Conservation (phyloP, 495 filamentous ascomycete genomes). For the Ramalina peruviana region DNA sequence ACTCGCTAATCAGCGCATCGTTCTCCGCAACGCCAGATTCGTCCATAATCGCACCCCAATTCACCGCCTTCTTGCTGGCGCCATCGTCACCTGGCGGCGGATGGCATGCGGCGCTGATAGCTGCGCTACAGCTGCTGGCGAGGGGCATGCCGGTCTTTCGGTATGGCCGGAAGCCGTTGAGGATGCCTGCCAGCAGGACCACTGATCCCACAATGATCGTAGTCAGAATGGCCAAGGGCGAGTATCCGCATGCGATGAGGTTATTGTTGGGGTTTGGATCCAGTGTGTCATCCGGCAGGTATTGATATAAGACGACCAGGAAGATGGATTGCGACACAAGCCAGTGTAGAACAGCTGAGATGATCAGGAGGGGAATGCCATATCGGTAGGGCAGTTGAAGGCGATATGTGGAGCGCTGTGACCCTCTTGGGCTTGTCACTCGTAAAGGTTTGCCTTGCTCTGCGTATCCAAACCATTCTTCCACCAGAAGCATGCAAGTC, state of each 20-base stretch:
- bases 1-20: not conserved
- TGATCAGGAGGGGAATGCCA: slow-evolving; percentile 22
- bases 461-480: slow-evolving; percentile 23
- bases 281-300: not conserved
- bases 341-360: slow-evolving; percentile 28
- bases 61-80: slow-evolving; percentile 14
- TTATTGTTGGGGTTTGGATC: not conserved
- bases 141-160: slow-evolving; percentile 22
- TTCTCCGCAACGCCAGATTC: too few relatives aligned
- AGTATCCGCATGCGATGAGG: slow-evolving; percentile 19
- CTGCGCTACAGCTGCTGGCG: slow-evolving; percentile 26
- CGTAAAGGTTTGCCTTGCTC: slow-evolving; percentile 25
- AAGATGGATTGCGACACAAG: slow-evolving; percentile 28
- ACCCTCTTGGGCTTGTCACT: slow-evolving; percentile 29
- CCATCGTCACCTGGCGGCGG: slow-evolving; percentile 5
- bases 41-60: slow-evolving; percentile 21
- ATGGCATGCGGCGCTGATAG: slow-evolving; percentile 34
- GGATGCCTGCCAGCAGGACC: slow-evolving; percentile 14
- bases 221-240: slow-evolving; percentile 18
- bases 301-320: slow-evolving; percentile 17
- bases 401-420: slow-evolving; percentile 30
- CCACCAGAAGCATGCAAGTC: slow-evolving; percentile 27
- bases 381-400: slow-evolving; percentile 34
- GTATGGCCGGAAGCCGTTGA: slow-evolving; percentile 12
- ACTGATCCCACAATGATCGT: slow-evolving; percentile 16